Percentiles rank a stretch among this genome's conserved stretches.
These are phyloP conservation scores for Candida dubliniensis DNA, from an alignment of 1,139 yeast species.

Conservation along the genomic window DNA sequence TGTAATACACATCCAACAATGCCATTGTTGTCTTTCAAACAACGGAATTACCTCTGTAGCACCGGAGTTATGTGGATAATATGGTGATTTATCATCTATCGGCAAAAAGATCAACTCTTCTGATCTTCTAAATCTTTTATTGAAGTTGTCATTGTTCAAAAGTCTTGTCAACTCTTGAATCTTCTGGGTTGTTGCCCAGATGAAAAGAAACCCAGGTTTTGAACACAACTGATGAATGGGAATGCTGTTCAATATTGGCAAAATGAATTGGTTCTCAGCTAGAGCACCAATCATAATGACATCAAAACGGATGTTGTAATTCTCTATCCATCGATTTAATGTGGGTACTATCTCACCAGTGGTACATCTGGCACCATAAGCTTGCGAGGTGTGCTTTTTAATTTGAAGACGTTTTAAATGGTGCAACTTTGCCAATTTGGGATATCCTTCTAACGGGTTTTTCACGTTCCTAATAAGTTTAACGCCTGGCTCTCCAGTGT, in stretches of 20 bases:
- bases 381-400: conserved; percentile 50
- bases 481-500: conserved; percentile 59
- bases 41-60: conserved; percentile 20
- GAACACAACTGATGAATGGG: conserved; percentile 76
- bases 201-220: conserved; percentile 79
- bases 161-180: conserved; percentile 61
- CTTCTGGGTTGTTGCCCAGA: conserved; percentile 82
- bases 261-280: conserved; percentile 65
- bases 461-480: conserved; percentile 61
- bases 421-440: conserved; percentile 70
- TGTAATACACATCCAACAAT: conserved; percentile 96
- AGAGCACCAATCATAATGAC: conserved; percentile 91
- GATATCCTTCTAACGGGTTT: conserved; percentile 78
- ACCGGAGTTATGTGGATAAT: conserved; percentile 41
- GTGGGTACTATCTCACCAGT: conserved; percentile 55
- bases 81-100: conserved; percentile 57
- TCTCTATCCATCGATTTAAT: conserved; percentile 59
- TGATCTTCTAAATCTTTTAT: conserved; percentile 78
- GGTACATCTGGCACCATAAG: conserved; percentile 63
- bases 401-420: conserved; percentile 57
- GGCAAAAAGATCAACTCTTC: conserved; percentile 81
- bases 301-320: conserved; percentile 66
- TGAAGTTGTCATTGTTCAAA: conserved; percentile 60
- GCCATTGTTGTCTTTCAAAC: conserved; percentile 69
- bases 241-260: conserved; percentile 57